Percentiles rank a stretch among this genome's conserved stretches.
Evolutionary conservation across 345 rosid genomes (phyloP).

Genomic region (Crucihimalaya himalaica): DNA sequence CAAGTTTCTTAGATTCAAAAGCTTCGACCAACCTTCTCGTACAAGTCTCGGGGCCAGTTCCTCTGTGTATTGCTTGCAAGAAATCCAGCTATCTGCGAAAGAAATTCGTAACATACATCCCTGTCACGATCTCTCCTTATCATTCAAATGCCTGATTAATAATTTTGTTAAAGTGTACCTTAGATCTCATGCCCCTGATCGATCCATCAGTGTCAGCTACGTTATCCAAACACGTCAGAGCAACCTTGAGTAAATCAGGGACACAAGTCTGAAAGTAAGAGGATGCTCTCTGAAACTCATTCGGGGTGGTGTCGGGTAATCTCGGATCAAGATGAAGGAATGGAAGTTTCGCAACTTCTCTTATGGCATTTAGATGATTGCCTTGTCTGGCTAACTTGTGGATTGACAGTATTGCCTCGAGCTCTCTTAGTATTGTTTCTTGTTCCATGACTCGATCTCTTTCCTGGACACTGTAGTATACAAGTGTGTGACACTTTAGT

Average conservation of each 20-base stretch:
- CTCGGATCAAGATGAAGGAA: constrained; percentile 89
- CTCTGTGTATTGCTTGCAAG: constrained; percentile 65
- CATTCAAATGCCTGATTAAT: background rate
- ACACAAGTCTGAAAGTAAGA: constrained; percentile 75
- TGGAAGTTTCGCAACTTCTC: constrained; percentile 78
- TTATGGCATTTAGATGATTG: constrained; percentile 67
- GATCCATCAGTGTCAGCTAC: constrained; percentile 82
- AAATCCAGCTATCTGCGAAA: constrained; percentile 68
- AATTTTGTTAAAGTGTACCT: constrained; percentile 49
- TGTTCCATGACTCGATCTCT: constrained; percentile 67
- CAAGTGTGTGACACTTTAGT: constrained; percentile 18
- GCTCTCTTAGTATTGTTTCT: constrained; percentile 71
- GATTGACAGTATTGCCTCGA: constrained; percentile 78
- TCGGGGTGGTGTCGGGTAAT: constrained; percentile 50
- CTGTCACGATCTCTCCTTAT: background rate
- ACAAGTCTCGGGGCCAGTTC: constrained; percentile 89
- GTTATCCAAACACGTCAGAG: constrained; percentile 76
- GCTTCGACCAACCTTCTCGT: constrained; percentile 68
- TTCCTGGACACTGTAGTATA: constrained; percentile 62
- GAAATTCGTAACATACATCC: background rate
- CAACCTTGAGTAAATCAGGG: constrained; percentile 72
- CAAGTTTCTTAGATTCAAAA: constrained; percentile 46
- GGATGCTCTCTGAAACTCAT: constrained; percentile 64
- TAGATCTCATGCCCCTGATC: constrained; percentile 76
- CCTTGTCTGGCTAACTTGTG: constrained; percentile 69